phyloP scores from a whole-genome alignment of 805 yeast species.

The Osmozyma mogii region DNA sequence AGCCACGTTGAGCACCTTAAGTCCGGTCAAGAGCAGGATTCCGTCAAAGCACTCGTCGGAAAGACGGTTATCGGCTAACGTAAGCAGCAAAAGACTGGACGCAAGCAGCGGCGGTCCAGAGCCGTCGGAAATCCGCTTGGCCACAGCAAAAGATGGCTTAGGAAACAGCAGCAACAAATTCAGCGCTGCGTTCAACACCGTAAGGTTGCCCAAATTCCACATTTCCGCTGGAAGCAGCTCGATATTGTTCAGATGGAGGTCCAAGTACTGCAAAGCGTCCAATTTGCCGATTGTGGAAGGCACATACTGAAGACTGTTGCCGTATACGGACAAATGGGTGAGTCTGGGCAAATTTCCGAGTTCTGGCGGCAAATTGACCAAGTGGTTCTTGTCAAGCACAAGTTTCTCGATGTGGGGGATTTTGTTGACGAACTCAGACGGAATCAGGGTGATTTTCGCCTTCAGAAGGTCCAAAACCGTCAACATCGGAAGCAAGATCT shows the following conservation, averaged over 20 bases:
- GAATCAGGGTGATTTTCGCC: constrained; percentile 73
- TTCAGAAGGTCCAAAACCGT: constrained; percentile 70
- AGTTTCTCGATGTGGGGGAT: constrained; percentile 65
- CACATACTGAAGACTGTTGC: constrained; percentile 64
- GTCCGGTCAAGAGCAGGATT: constrained; percentile 48
- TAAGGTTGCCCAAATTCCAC: constrained; percentile 53
- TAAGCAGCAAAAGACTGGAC: constrained; percentile 46
- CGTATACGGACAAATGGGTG: constrained; percentile 58
- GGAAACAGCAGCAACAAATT: constrained; percentile 60
- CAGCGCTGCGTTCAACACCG: constrained; percentile 62
- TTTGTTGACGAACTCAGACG: constrained; percentile 51
- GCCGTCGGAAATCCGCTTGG: constrained; percentile 25
- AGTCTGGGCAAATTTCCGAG: constrained; percentile 53
- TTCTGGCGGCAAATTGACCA: constrained; percentile 67
- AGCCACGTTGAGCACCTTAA: constrained; percentile 64
- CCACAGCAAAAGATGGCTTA: constrained; percentile 34
- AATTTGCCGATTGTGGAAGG: constrained; percentile 62
- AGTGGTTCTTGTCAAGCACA: constrained; percentile 72
- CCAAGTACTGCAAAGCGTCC: constrained; percentile 54
- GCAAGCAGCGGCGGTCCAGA: constrained; percentile 37
- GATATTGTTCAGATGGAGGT: constrained; percentile 78
- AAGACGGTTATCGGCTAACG: constrained; percentile 77
- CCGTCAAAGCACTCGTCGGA: constrained; percentile 69
- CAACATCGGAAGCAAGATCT: constrained; percentile 47
- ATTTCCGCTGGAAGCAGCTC: constrained; percentile 59